A percentile compares a stretch with the other conserved stretches of the same genome.
These are phyloP conservation scores for Phalaenopsis equestris DNA, from an alignment of 106 monocot genomes.

Conservation along the genomic window DNA sequence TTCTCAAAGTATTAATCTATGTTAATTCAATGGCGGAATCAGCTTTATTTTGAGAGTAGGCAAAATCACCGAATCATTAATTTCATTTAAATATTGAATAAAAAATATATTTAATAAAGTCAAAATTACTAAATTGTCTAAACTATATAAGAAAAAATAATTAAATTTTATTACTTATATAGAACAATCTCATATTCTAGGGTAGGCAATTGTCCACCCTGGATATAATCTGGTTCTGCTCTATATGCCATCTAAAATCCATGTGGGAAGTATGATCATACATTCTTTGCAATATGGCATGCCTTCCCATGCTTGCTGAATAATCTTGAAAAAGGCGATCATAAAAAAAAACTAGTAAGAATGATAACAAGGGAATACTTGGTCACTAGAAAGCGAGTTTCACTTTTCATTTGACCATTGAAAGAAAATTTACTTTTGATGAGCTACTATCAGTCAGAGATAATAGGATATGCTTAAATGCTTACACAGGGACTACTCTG, in stretches of 20 bases:
- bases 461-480: background rate
- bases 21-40: too few relatives aligned
- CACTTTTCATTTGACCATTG: background rate
- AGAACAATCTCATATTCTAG: too few relatives aligned
- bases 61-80: too few relatives aligned
- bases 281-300: background rate
- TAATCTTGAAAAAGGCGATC: background rate
- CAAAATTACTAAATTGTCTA: too few relatives aligned
- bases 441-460: background rate
- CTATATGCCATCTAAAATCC: background rate
- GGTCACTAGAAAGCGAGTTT: background rate
- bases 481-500: conserved; percentile 89
- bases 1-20: background rate
- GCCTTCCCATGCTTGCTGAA: background rate
- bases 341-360: background rate
- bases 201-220: too few relatives aligned
- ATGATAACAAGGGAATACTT: background rate
- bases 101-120: too few relatives aligned
- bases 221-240: too few relatives aligned
- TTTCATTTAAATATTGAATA: too few relatives aligned
- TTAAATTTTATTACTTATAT: too few relatives aligned
- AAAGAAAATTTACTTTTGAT: background rate
- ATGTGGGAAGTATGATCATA: background rate
- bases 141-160: too few relatives aligned
- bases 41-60: too few relatives aligned